Conservation (phyloP, 345 rosid species). For the Aquilaria yunnanensis region DNA sequence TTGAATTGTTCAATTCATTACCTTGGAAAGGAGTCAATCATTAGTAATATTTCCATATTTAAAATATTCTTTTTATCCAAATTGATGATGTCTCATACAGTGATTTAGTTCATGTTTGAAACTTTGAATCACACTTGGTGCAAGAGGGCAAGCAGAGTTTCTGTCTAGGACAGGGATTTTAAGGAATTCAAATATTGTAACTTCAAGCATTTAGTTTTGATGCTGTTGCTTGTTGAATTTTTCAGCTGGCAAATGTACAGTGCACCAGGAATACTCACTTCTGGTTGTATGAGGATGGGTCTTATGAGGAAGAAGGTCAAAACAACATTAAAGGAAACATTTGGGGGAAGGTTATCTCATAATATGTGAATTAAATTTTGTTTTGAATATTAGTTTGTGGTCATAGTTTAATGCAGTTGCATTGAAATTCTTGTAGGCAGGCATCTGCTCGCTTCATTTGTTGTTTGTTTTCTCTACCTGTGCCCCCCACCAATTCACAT, state of each 20-base stretch:
- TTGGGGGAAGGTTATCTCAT: slow-evolving; percentile 76
- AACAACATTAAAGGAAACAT: slow-evolving; percentile 86
- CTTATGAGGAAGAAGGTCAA: slow-evolving; percentile 94
- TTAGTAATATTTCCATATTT: too few species aligned
- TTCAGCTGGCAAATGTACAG: slow-evolving; percentile 78
- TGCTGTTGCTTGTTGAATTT: neutral
- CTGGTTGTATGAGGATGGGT: slow-evolving; percentile 92
- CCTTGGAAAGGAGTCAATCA: too few species aligned
- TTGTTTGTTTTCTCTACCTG: slow-evolving; percentile 52
- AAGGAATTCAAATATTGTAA: too few species aligned
- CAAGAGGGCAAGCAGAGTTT: too few species aligned
- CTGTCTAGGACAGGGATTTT: too few species aligned
- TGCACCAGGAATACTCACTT: slow-evolving; percentile 89
- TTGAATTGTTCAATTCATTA: too few species aligned
- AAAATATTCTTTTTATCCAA: too few species aligned
- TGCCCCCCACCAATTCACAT: slow-evolving; percentile 35
- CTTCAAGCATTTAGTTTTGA: too few species aligned
- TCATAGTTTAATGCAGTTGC: slow-evolving; percentile 27
- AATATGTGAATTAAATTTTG: slow-evolving; percentile 7
- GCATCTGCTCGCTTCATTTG: slow-evolving; percentile 53
- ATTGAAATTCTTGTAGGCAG: slow-evolving; percentile 45
- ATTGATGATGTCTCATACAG: too few species aligned
- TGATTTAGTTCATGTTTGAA: too few species aligned
- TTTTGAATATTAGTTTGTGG: slow-evolving; percentile 13
- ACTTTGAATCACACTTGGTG: too few species aligned